Evolutionary conservation across 1,139 yeast genomes (phyloP), one percentile per base, ranked within the genome.

Genomic region (Arxiozyma telluris): DNA sequence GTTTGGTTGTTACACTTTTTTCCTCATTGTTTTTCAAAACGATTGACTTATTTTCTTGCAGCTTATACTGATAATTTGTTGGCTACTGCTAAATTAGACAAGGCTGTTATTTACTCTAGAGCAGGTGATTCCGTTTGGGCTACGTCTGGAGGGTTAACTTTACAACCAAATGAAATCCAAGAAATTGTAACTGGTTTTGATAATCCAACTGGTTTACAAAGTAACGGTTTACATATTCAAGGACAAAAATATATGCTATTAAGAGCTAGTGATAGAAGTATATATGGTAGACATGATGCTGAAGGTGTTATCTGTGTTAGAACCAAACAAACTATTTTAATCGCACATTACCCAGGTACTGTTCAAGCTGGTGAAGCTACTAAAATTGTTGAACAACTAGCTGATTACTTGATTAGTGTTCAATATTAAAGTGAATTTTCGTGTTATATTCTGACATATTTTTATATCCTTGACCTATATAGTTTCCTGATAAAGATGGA

Each of bases 121-220:
- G 96, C 95, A 15, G 98, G 98, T 48, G 96, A 91, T 71, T 81
- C 96, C 41, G 81, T 84, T 55, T 93, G 98, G 98, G 98, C 98
- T 27, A 82, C 84, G 65, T 78, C 95, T 25, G 79, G 87, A 56
- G 81, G 81, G 51, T 81, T 88, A 65, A 76, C 80, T 61, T 81
- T 90, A 64, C 79, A 80, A 54, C 80, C 83, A 23, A 75, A 77
- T 53, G 99, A 93, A 73, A 82, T 91, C 63, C 65, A 76, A 51
- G 87, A 79, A 64, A 75, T 93, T 58, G 94, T 90, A 52, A 73
- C 73, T 56, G 98, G 96, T 34, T 93, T 84, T 68, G 84, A 82
- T 64, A 85, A 89, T 69, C 85, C 97, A 49, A 71, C 86, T 30
- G 78, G 78, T 53, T 79, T 93, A 64, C 96, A 88, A 73, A 81